Percentiles rank a stretch among this genome's conserved stretches.
Conservation (phyloP, 495 filamentous ascomycete species). For the Neurospora tetraspora region DNA sequence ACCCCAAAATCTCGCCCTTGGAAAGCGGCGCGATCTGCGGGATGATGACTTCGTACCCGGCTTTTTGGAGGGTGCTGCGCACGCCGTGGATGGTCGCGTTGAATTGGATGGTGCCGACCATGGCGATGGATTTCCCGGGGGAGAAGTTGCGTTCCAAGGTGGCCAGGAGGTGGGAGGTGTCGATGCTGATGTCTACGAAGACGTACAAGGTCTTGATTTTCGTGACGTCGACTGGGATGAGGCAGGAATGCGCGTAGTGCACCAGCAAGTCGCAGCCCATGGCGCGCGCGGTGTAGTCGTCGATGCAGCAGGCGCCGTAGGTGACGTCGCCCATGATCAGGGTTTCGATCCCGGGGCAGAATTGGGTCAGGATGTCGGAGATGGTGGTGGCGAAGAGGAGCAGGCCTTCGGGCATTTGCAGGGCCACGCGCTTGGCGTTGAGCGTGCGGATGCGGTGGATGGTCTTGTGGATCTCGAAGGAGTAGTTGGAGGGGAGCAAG, state of each 20-base stretch:
- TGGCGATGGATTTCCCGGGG: slow-evolving; percentile 72
- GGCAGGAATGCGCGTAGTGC: slow-evolving; percentile 93
- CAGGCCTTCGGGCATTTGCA: slow-evolving; percentile 95
- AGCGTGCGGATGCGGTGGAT: slow-evolving; percentile 84
- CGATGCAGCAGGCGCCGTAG: slow-evolving; percentile 97
- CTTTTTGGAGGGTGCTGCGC: slow-evolving; percentile 60
- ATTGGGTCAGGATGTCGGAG: slow-evolving; percentile 89
- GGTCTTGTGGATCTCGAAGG: slow-evolving; percentile 96
- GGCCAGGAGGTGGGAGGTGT: slow-evolving; percentile 72
- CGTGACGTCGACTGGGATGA: slow-evolving; percentile 92
- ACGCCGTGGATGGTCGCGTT: slow-evolving; percentile 89
- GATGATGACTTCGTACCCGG: slow-evolving; percentile 73
- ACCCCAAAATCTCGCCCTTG: slow-evolving; percentile 91
- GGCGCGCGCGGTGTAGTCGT: slow-evolving; percentile 93
- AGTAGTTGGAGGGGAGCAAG: slow-evolving; percentile 87
- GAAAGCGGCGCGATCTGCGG: slow-evolving; percentile 84
- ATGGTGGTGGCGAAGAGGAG: slow-evolving; percentile 96
- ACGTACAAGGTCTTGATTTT: slow-evolving; percentile 94
- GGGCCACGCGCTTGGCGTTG: slow-evolving; percentile 65
- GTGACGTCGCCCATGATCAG: slow-evolving; percentile 99
- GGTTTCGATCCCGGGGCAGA: slow-evolving; percentile 84
- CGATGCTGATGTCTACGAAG: slow-evolving; percentile 96
- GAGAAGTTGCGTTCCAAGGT: slow-evolving; percentile 86
- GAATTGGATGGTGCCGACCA: slow-evolving; percentile 98
- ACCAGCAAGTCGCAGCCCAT: slow-evolving; percentile 91